A percentile compares a stretch with the other conserved stretches of the same genome.
phyloP scores from a whole-genome alignment of 805 yeast species.

The Monosporozyma aerobia region DNA sequence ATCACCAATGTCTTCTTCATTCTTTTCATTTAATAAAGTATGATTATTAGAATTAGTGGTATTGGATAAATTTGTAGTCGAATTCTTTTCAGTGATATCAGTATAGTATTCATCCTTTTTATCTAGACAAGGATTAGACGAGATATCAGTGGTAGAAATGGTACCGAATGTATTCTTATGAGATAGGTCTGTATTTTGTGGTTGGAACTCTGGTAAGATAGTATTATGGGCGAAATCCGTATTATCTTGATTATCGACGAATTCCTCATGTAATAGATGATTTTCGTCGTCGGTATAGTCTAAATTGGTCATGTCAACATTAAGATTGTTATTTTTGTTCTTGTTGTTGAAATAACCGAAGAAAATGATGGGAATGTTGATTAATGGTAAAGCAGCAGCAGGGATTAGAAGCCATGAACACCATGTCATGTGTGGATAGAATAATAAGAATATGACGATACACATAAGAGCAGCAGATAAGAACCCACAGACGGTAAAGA shows the following conservation, averaged over 20 bases:
- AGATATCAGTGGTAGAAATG: slow-evolving; percentile 9
- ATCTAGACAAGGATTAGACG: slow-evolving; percentile 4
- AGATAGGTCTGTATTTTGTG: not conserved
- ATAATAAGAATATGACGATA: slow-evolving; percentile 46
- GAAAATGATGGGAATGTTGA: slow-evolving; percentile 42
- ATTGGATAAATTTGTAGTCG: not conserved
- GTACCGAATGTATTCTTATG: not conserved
- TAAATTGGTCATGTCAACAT: slow-evolving; percentile 18
- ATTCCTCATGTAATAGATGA: not conserved
- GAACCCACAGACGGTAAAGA: slow-evolving; percentile 42
- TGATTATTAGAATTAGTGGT: not conserved
- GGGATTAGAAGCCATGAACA: slow-evolving; percentile 66
- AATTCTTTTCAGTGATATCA: not conserved
- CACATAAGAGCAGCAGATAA: slow-evolving; percentile 46
- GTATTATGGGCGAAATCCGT: slow-evolving; percentile 2
- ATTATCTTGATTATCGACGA: not conserved
- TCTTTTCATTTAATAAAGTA: not conserved
- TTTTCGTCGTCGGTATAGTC: not conserved
- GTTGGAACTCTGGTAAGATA: slow-evolving; percentile 9
- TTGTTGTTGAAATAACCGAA: slow-evolving; percentile 27
- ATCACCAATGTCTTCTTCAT: not conserved
- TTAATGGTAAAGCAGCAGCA: slow-evolving; percentile 48
- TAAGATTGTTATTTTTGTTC: slow-evolving; percentile 7
- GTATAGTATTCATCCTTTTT: slow-evolving; percentile 3
- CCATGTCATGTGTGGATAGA: slow-evolving; percentile 61